Conservation (phyloP, 192 early-diverging fungal species). For the Podila epigama region DNA sequence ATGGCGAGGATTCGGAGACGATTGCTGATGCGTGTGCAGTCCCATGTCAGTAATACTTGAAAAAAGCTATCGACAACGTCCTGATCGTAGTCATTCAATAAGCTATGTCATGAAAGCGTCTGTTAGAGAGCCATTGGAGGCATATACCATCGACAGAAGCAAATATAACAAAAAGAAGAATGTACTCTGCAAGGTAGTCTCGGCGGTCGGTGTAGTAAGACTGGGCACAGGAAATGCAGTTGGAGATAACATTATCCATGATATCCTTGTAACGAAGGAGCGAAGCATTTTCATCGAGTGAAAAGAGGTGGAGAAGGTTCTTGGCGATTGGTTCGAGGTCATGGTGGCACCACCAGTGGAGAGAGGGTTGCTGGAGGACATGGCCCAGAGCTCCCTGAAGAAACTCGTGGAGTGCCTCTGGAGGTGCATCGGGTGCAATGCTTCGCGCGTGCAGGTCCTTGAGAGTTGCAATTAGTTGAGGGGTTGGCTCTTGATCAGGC, state of each 20-base stretch:
- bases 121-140: no score
- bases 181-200: constrained; percentile 14
- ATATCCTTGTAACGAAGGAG: constrained; percentile 7
- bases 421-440: constrained; percentile 1
- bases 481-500: constrained; percentile 1
- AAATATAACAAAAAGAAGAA: no score
- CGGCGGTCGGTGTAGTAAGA: constrained; percentile 23
- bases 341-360: constrained; percentile 43
- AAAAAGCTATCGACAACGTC: constrained; percentile 22
- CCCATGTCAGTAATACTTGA: constrained; percentile 19
- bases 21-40: constrained; percentile 9
- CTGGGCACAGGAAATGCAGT: constrained; percentile 30
- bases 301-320: constrained; percentile 27
- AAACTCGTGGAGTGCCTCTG: constrained; percentile 20
- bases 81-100: not conserved
- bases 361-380: constrained; percentile 13
- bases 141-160: no score
- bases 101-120: no score
- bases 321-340: constrained; percentile 16
- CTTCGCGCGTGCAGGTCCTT: not conserved
- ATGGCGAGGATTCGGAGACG: not conserved
- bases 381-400: constrained; percentile 3
- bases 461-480: constrained; percentile 2
- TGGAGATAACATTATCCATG: constrained; percentile 13
- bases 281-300: constrained; percentile 6